A percentile compares a stretch with the other conserved stretches of the same genome.
These are phyloP conservation scores for Yamadazyma trypodendri DNA, from an alignment of 1,139 yeast species.

Conservation along the genomic window DNA sequence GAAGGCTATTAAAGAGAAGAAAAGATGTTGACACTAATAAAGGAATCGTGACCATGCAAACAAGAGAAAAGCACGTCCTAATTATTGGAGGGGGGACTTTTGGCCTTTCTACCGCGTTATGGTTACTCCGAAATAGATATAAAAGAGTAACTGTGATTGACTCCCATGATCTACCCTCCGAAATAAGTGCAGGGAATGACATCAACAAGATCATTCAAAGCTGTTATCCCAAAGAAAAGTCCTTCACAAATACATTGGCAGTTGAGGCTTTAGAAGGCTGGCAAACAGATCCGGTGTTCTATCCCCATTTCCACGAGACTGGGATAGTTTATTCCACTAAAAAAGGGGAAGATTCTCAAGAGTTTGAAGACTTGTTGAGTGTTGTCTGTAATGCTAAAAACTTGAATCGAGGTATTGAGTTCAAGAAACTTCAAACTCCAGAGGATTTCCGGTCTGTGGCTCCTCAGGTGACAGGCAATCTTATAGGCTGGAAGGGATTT, in stretches of 20 bases:
- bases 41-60: too few relatives aligned
- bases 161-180: conserved; percentile 8
- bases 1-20: too few relatives aligned
- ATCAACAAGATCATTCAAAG: conserved; percentile 10
- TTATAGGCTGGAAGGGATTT: conserved; percentile 8
- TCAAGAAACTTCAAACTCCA: conserved; percentile 1
- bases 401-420: conserved; percentile 6
- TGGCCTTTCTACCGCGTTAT: conserved; percentile 41
- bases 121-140: conserved; percentile 22
- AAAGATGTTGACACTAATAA: too few relatives aligned
- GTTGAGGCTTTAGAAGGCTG: conserved; percentile 17
- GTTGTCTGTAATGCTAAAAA: conserved; percentile 3
- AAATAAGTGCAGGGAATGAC: conserved; percentile 10
- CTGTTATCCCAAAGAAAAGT: conserved; percentile 6
- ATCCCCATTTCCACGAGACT: conserved; percentile 20
- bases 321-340: conserved; percentile 18
- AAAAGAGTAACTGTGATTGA: conserved; percentile 12
- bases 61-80: background rate
- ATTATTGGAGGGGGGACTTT: conserved; percentile 43
- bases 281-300: conserved; percentile 23
- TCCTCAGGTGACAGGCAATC: conserved; percentile 6
- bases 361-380: conserved; percentile 4
- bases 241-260: conserved; percentile 10
- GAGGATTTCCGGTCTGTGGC: conserved; percentile 4
- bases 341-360: conserved; percentile 7